Evolutionary conservation across 805 yeast genomes (phyloP), one percentile per base, ranked within the genome.

Genomic region (Saccharomycopsis olivae): DNA sequence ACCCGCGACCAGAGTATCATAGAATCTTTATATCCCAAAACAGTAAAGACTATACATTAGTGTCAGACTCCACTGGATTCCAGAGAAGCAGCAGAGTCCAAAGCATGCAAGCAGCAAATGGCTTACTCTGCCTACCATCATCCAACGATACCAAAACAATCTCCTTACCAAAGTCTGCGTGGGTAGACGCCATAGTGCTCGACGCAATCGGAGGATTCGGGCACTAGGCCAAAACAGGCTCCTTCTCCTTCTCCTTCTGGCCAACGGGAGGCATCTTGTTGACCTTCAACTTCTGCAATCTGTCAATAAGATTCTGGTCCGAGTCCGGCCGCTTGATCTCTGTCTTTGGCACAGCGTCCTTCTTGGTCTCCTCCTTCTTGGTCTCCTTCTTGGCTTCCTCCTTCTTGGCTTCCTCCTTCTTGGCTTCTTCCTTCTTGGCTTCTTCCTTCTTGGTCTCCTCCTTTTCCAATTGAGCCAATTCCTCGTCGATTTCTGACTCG

Each of bases 401-500:
- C 33, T 41, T 10, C 33, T 36, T n/a, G n/a, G 8, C 5, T n/a
- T 29, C 33, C 11, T 24, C 29, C 38, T 46, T 35, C 17, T 39
- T 39, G 17, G 19, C 20, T 30, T 32, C 19, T 38, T 35, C 29
- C 6, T 20, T 19, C 18, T 16, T 24, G 6, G 14, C 23, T 9
- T 21, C 43, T 11, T 41, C 36, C 14, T 43, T 36, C 15, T 40
- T 37, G 23, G 39, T 39, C 32, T 39, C 45, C 20, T 28, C 27
- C 14, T 24, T 40, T 35, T 45, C 39, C 23, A 35, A 29, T 31
- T 19, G 36, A 6, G 18, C 29, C 13, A 38, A 41, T 18, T 53
- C 54, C n/a, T 47, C 46, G 20, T 48, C 54, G n/a, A 47, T 47
- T 29, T 49, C 55, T 21, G 41, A 44, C 18, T 54, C 57, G 4